Conservation (phyloP, 2,329 filamentous ascomycete species). For the Neonectria neomacrospora region DNA sequence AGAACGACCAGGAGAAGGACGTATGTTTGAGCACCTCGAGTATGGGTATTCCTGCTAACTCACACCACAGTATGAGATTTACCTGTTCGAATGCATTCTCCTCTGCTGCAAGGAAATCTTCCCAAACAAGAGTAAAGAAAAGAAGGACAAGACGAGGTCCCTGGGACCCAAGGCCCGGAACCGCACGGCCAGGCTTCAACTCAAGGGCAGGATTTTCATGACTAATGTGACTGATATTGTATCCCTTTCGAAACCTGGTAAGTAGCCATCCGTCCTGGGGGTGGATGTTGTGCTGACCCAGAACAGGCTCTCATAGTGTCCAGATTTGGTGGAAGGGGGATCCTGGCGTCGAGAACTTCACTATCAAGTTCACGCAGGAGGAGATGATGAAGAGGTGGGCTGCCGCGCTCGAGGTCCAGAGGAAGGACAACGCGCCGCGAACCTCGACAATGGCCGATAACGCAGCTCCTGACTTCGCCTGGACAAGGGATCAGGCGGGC, state of each 20-base stretch:
- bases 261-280: slow-evolving; percentile 43
- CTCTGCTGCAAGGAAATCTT: slow-evolving; percentile 97
- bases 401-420: slow-evolving; percentile 79
- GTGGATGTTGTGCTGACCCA: slow-evolving; percentile 42
- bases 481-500: slow-evolving; percentile 74
- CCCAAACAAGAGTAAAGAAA: slow-evolving; percentile 83
- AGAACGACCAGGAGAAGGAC: slow-evolving; percentile 92
- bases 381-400: slow-evolving; percentile 95
- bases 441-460: slow-evolving; percentile 59
- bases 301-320: slow-evolving; percentile 85
- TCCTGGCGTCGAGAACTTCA: slow-evolving; percentile 93
- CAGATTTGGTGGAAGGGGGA: slow-evolving; percentile 99
- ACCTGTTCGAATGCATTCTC: slow-evolving; percentile 94
- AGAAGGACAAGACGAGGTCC: slow-evolving; percentile 72
- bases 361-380: slow-evolving; percentile 92
- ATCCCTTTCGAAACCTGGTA: slow-evolving; percentile 87
- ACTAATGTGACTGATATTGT: slow-evolving; percentile 97
- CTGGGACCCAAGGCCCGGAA: slow-evolving; percentile 67
- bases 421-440: slow-evolving; percentile 68
- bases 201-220: slow-evolving; percentile 99
- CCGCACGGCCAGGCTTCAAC: slow-evolving; percentile 84
- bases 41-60: slow-evolving; percentile 45
- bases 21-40: slow-evolving; percentile 57
- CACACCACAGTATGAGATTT: slow-evolving; percentile 86
- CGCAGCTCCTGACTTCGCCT: slow-evolving; percentile 79